Conservation (phyloP, 345 rosid genomes). For the Corchorus capsularis region DNA sequence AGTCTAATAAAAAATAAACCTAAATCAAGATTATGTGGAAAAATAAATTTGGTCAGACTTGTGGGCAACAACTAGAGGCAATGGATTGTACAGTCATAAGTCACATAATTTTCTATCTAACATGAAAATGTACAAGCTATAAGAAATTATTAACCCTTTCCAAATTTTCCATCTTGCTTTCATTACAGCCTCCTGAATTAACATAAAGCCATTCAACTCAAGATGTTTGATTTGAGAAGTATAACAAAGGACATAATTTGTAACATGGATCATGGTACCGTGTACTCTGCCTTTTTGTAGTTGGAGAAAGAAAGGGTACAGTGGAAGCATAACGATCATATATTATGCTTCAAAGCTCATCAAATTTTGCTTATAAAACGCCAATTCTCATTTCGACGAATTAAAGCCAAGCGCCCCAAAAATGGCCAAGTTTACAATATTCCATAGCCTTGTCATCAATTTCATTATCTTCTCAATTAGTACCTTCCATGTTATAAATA, state of each 20-base stretch:
- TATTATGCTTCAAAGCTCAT: not conserved
- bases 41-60: too few species aligned
- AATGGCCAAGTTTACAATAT: slow-evolving; percentile 17
- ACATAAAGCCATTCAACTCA: not conserved
- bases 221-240: not conserved
- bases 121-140: too few species aligned
- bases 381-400: not conserved
- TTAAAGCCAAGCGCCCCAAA: too few species aligned
- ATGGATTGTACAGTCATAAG: too few species aligned
- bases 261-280: not conserved
- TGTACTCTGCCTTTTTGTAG: not conserved
- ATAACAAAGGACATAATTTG: too few species aligned
- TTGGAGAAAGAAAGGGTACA: not conserved
- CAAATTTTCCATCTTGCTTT: too few species aligned
- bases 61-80: too few species aligned
- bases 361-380: not conserved
- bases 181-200: too few species aligned
- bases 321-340: slow-evolving; percentile 14
- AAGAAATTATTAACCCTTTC: too few species aligned
- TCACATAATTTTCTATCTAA: too few species aligned
- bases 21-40: too few species aligned
- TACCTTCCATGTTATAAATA: not conserved
- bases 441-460: slow-evolving; percentile 10
- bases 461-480: slow-evolving; percentile 20
- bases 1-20: too few species aligned